Base-by-base conservation (phyloP, 2,329 filamentous ascomycete genomes). In the Cordyceps javanica region DNA sequence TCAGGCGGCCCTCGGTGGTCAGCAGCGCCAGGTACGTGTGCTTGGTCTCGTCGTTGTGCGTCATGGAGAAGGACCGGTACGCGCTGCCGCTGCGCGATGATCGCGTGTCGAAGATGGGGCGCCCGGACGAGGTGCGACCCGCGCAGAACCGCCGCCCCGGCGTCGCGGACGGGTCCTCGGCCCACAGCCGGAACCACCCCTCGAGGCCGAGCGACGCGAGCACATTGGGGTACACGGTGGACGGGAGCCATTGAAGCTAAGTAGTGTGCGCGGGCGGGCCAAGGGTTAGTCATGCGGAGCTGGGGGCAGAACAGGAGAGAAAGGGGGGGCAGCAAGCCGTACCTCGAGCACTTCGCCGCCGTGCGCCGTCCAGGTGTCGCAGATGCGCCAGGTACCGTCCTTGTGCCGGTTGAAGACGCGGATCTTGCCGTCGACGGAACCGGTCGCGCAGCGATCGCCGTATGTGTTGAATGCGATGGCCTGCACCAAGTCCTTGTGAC, bases 161-260 rank as follows among this genome's bases (percentile, higher is more conserved):
- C 1, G 89, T 81, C 50, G 94, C 88, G 1, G 87, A 88, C 16
- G 89, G 86, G 72, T 97, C 91, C 74, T 97, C 93, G 60, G 89
- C 87, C 93, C 93, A 97, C 62, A 97, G 80, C 69, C 91, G 90
- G 77, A 95, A 91, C 70, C 87, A 87, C 67, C 93, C 90, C 66
- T 97, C 93, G 67, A 93, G 89, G 61, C 90, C 91, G 60, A 97
- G 88, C 55, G 89, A 96, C 58, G 88, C 92, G 64, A 97, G 78
- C 65, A 96, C 83, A 68, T 94, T 86, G 38, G 84, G 91, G 64
- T 94, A 94, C 60, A 94, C 86, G 62, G 90, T 93, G 0, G 91
- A 89, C 1, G 91, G 90, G 58, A 96, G 89, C 92, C 93, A 97
- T 79, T 94, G 90, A 56, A 96, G 86, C 90, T 93, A 67, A 50